A percentile compares a stretch with the other conserved stretches of the same genome.
Conservation (phyloP, 1,139 yeast genomes). For the Candida smagusa region DNA sequence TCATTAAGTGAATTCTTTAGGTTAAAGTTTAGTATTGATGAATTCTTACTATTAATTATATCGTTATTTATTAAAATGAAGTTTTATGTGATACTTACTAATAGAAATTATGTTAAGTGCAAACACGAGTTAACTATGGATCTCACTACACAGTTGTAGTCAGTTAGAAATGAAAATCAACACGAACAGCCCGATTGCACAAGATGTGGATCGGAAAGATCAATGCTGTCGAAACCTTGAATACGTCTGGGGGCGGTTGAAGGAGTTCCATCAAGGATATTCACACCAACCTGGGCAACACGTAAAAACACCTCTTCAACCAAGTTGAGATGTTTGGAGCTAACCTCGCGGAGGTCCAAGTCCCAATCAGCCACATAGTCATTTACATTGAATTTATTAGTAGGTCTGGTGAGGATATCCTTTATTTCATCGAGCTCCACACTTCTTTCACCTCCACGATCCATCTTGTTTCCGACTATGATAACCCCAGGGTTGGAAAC, state of each 20-base stretch:
- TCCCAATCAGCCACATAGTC: constrained; percentile 40
- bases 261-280: constrained; percentile 14
- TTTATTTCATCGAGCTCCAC: constrained; percentile 42
- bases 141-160: too few species aligned
- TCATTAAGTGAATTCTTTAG: not conserved
- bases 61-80: too few species aligned
- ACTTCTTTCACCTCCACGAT: constrained; percentile 35
- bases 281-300: constrained; percentile 43
- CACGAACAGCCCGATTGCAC: constrained; percentile 22
- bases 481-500: constrained; percentile 48
- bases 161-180: constrained; percentile 7
- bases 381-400: constrained; percentile 23
- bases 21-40: not conserved
- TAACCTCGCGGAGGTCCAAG: constrained; percentile 41
- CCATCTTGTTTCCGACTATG: constrained; percentile 56
- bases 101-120: too few species aligned
- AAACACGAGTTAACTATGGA: too few species aligned
- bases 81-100: too few species aligned
- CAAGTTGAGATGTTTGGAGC: constrained; percentile 36
- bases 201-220: constrained; percentile 19
- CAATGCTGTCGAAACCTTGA: constrained; percentile 40
- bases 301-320: constrained; percentile 41
- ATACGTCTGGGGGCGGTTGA: constrained; percentile 16
- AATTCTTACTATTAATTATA: not conserved
- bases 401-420: constrained; percentile 32